Conservation (phyloP, 192 early-diverging fungal genomes). For the Mortierella antarctica region DNA sequence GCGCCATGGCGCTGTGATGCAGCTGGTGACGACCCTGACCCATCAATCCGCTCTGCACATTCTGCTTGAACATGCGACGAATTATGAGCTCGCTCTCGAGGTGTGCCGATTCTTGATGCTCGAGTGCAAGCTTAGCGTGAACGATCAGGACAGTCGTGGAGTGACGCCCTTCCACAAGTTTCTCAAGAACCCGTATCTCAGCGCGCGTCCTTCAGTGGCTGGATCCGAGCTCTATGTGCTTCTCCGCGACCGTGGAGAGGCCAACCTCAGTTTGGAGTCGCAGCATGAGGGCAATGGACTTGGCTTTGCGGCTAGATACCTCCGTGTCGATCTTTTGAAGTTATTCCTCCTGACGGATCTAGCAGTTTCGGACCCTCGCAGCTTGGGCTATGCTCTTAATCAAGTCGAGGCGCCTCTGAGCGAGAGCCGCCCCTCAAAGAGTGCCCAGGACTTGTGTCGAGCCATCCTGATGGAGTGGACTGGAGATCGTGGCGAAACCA, state of each 20-base stretch:
- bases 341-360: conserved; percentile 43
- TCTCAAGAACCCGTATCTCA: conserved; percentile 43
- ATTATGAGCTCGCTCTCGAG: conserved; percentile 35
- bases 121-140: conserved; percentile 34
- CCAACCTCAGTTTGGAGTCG: conserved; percentile 31
- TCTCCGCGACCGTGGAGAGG: conserved; percentile 40
- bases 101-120: conserved; percentile 31
- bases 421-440: conserved; percentile 31
- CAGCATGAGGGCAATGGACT: conserved; percentile 39
- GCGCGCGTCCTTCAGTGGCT: conserved; percentile 31
- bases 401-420: conserved; percentile 31
- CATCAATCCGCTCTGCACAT: conserved; percentile 45
- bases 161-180: conserved; percentile 52
- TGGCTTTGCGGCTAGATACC: conserved; percentile 41
- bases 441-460: conserved; percentile 28
- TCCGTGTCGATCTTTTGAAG: conserved; percentile 39
- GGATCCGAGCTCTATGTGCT: conserved; percentile 36
- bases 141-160: conserved; percentile 38
- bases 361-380: conserved; percentile 31
- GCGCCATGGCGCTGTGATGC: conserved; percentile 40
- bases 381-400: conserved; percentile 29
- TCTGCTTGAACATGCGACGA: conserved; percentile 37
- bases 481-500: conserved; percentile 39
- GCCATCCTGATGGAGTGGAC: conserved; percentile 44
- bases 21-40: conserved; percentile 34